Evolutionary conservation across 768 basidiomycete species (phyloP).

Genomic region (Ephemerocybe angulata): DNA sequence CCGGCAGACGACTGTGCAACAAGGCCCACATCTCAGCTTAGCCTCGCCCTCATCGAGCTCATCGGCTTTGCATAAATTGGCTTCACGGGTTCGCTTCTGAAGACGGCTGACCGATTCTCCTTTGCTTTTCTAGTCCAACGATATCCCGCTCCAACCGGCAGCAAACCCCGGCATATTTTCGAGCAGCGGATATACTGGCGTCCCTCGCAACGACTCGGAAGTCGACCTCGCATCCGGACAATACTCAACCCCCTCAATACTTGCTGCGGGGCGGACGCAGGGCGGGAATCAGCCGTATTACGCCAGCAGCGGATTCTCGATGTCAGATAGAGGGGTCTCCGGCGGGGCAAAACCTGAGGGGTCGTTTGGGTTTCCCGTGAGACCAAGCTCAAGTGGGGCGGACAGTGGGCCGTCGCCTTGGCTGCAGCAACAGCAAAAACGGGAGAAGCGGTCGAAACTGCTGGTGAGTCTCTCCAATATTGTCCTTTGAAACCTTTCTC

Average conservation of each 20-base stretch:
- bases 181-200: no score
- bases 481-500: no score
- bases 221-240: background rate
- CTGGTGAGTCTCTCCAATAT: slow-evolving; percentile 17
- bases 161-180: no score
- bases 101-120: no score
- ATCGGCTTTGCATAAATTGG: no score
- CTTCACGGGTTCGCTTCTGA: no score
- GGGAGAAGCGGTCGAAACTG: slow-evolving; percentile 22
- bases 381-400: background rate
- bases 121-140: no score
- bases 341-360: background rate
- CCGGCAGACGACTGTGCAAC: background rate
- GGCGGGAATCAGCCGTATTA: background rate
- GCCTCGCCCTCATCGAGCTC: background rate
- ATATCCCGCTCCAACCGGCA: no score
- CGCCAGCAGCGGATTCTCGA: background rate
- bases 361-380: background rate
- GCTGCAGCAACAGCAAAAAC: slow-evolving; percentile 1
- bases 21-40: background rate
- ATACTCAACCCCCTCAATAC: background rate
- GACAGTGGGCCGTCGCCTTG: background rate
- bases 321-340: background rate
- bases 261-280: background rate
- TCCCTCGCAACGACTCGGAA: no score